Evolutionary conservation across 345 rosid genomes (phyloP), one percentile per base, ranked within the genome.

Genomic region (Gossypium turneri): DNA sequence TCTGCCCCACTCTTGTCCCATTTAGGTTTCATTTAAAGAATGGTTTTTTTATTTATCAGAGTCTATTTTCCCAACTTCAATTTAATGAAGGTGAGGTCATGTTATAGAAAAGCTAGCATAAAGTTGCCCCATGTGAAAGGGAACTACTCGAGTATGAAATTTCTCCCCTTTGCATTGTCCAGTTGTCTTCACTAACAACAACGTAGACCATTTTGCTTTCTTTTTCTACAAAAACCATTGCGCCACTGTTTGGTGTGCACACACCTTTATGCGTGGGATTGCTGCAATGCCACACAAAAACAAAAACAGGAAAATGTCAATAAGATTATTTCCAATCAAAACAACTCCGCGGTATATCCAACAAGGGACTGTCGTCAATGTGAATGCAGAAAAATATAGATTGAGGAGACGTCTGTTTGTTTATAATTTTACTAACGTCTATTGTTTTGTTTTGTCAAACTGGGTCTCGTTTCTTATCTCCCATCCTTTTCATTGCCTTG

Each of bases 401-500:
- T 56, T 56, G 25, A 20, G 12, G 11, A 56, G 2, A 11, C 12
- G 5, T 22, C 19, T 10, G 15, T 25, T 29, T 38, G 7, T 16
- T 8, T 3, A 16, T 45, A 20, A 34, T 34, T 34, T 34, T 4
- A 34, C 6, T 4, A 2, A n/a, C 10, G n/a, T 53, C 53, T 17
- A 13, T 17, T 52, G 61, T 53, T 11, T 11, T 5, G 16, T 38
- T 2, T 10, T 2, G 62, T 70, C 74, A 70, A 53, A 25, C 27
- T 47, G 9, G 6, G 76, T 73, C 67, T 72, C 15, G 12, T 20
- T 20, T 20, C 27, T 62, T 22, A 9, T 22, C 19, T 82, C 44
- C 71, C 55, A 77, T 75, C 77, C 45, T n/a, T 57, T 25, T 82
- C 83, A 66, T 57, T 4, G 56, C 53, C 64, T 80, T 48, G 22